A percentile compares a stretch with the other conserved stretches of the same genome.
Conservation (phyloP, 306 rosid species). For the Pyrus bretschneideri region DNA sequence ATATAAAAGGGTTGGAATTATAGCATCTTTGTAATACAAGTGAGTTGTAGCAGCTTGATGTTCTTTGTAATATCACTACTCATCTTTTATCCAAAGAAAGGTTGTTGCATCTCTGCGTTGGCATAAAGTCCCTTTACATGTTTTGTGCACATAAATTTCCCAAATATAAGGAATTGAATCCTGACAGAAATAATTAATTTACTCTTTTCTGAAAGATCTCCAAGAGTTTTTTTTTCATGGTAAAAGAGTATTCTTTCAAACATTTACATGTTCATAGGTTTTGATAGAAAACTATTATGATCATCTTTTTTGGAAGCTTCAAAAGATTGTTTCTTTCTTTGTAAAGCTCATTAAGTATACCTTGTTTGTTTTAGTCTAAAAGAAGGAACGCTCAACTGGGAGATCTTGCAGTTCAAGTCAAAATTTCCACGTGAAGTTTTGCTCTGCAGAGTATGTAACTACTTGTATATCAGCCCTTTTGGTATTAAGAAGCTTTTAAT, state of each 20-base stretch:
- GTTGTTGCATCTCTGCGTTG: background rate
- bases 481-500: background rate
- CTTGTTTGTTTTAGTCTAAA: slow-evolving; percentile 51
- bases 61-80: background rate
- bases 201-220: background rate
- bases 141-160: background rate
- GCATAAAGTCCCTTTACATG: background rate
- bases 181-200: background rate
- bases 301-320: slow-evolving; percentile 3
- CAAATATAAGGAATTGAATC: background rate
- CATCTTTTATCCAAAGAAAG: background rate
- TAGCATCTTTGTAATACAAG: background rate
- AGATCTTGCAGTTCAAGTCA: slow-evolving; percentile 82
- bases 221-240: background rate
- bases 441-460: slow-evolving; percentile 74
- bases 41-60: background rate
- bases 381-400: slow-evolving; percentile 88
- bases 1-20: background rate
- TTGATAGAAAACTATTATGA: background rate
- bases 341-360: background rate
- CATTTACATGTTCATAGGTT: background rate
- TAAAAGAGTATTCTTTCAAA: background rate
- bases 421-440: slow-evolving; percentile 86
- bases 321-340: slow-evolving; percentile 2
- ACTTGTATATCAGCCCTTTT: background rate